Base-by-base conservation (phyloP, 1,284 basidiomycete genomes). In the Thelephora terrestris region DNA sequence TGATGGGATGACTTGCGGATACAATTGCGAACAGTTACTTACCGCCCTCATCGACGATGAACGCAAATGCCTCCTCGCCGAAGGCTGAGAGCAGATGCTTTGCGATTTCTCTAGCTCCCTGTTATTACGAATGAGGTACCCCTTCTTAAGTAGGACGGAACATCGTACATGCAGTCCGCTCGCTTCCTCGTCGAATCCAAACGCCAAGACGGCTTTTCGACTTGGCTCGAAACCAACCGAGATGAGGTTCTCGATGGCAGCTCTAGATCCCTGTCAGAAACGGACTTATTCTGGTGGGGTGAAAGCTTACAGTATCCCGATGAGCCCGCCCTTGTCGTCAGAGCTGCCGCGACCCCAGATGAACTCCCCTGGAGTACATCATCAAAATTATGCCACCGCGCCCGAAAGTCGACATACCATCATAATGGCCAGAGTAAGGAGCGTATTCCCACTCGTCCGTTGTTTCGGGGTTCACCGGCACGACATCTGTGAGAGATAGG, bases 151-250 rank as follows among this genome's bases (percentile, higher is more conserved):
- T 40, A 16, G 38, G 18, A 16, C 7, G 23, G 23, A 21, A 49
- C 47, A 61, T 62, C 60, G 48, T 48, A 73, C 74, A 14, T 71
- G 67, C 34, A 68, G 54, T 3, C 81, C 79, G 23, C 71, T 69
- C 2, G 68, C 60, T 63, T 88, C 85, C 56, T 87, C 85, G 56
- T 88, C 84, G 50, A 78, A 79, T n/a, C 85, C 85, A 46, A 77
- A 79, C 1, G 77, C 74, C 21, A 85, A 65, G 20, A 86, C 67
- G 37, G 87, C 64, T 0, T 70, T 69, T 4, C 79, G 71, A 14
- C 66, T 63, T 0, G 78, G 80, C 34, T 67, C 54, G 56, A 78
- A 82, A 32, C 68, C 74, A 23, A 61, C 62, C 47, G 72, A 66
- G n/a, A 83, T 59, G 3, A 83, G 62, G 0, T 71, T 66, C 57